phyloP scores from a whole-genome alignment of 768 basidiomycete species.

The Thelephora aurantiotincta region DNA sequence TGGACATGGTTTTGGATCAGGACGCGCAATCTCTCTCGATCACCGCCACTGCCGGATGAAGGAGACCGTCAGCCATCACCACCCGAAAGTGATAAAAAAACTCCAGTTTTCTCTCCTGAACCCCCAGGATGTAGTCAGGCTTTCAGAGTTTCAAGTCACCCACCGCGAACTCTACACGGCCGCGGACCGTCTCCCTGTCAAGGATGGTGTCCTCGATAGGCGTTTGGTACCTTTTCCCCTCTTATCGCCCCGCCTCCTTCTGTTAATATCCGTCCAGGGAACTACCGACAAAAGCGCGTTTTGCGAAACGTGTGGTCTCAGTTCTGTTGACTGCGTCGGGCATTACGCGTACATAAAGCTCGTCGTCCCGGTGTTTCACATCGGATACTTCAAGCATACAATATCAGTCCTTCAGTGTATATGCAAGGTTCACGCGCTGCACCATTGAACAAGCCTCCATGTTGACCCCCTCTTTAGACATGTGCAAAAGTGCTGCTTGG shows the following conservation, averaged over 20 bases:
- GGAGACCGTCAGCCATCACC: constrained; percentile 65
- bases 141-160: constrained; percentile 94
- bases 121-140: constrained; percentile 88
- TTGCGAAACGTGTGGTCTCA: constrained; percentile 92
- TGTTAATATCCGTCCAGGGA: constrained; percentile 37
- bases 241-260: background rate
- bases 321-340: constrained; percentile 88
- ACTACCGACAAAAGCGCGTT: constrained; percentile 86
- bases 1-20: constrained; percentile 66
- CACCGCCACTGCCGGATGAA: constrained; percentile 35
- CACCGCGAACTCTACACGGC: constrained; percentile 84
- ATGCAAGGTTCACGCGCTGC: constrained; percentile 64
- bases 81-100: constrained; percentile 83
- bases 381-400: constrained; percentile 95
- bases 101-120: constrained; percentile 91
- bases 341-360: constrained; percentile 99
- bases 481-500: constrained; percentile 87
- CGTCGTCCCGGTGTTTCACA: constrained; percentile 92
- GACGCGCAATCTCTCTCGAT: constrained; percentile 41
- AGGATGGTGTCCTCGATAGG: constrained; percentile 85
- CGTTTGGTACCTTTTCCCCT: constrained; percentile 48
- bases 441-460: background rate
- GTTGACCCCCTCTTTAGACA: constrained; percentile 29
- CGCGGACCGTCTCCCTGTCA: constrained; percentile 71
- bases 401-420: constrained; percentile 89